Base-by-base conservation (phyloP, 495 filamentous ascomycete genomes). In the Trypethelium eluteriae region DNA sequence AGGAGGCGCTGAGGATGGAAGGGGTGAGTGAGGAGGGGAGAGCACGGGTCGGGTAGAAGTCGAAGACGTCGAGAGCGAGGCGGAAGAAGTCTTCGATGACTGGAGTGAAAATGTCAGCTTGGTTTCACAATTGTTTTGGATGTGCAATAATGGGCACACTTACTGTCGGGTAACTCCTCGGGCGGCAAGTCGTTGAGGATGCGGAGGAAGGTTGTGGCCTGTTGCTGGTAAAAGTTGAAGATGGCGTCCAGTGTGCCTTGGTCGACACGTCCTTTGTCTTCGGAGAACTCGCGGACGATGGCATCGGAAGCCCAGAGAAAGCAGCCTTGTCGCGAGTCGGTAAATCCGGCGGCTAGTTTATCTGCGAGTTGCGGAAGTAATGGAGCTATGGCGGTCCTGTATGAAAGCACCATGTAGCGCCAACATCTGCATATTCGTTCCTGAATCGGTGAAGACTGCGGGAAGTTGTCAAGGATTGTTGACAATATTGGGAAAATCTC, bases 51-150 rank as follows among this genome's bases (percentile, higher is more conserved):
- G 95, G 90, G 74, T 96, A 95, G 78, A 92, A 99, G 67, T 96
- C 87, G 18, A 96, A 82, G 32, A 92, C 92, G 77, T 98, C 93
- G 12, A 89, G 86, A 3, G 91, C 85, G 14, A 99, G 84, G 38
- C 94, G 91, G 82, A 94, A 99, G 79, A 96, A 99, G 74, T 99
- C 94, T 78, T 99, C 94, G 72, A 97, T 98, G 64, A 99, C 92
- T 87, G 65, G 3, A 63, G 34, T n/a, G 66, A 64, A 71, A n/a
- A 69, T 44, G 64, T 38, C 62, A 38, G 38, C 64, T 7, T 68
- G 44, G 35, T 56, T 47, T 56, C 3, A 18, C 6, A 1, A 35
- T 12, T 56, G 35, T 34, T 56, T 16, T 10, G n/a, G 38, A 9
- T 12, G n/a, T 64, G 62, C 53, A 61, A 61, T 18, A 73, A 3